Evolutionary conservation across 2,329 filamentous ascomycete genomes (phyloP).

Genomic region (Huntiella abstrusa): DNA sequence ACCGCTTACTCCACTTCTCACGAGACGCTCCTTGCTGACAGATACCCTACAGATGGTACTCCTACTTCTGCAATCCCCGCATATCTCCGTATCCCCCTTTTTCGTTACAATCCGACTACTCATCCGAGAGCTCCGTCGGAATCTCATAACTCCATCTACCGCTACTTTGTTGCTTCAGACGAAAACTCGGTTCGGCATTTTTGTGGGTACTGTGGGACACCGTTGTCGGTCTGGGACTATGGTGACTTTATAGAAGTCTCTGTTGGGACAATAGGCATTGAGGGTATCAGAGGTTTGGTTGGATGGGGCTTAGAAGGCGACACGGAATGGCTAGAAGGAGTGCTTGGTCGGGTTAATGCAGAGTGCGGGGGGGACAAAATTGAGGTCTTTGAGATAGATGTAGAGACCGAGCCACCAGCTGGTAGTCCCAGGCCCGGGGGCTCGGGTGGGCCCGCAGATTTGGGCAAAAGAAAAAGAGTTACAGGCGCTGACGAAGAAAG

Average conservation of each 20-base stretch:
- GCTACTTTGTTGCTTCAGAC: conserved; percentile 42
- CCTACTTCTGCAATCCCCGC: conserved; percentile 57
- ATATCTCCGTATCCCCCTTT: conserved; percentile 65
- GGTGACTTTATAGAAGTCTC: conserved; percentile 60
- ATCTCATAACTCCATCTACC: conserved; percentile 44
- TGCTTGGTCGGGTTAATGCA: no score
- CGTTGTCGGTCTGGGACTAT: conserved; percentile 55
- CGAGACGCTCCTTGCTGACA: background rate
- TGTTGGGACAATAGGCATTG: conserved; percentile 47
- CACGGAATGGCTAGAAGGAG: no score
- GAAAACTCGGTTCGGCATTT: conserved; percentile 54
- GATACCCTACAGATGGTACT: conserved; percentile 31
- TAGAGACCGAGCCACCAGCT: no score
- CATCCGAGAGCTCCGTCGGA: conserved; percentile 65
- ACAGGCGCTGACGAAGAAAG: no score
- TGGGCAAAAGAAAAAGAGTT: no score
- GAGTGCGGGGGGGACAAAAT: no score
- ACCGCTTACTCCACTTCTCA: background rate
- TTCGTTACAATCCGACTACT: conserved; percentile 62
- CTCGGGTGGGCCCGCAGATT: no score
- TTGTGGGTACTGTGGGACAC: conserved; percentile 82
- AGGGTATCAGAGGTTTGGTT: no score
- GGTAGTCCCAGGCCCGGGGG: no score
- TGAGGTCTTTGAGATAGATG: no score
- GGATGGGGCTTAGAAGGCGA: no score